phyloP scores from a whole-genome alignment of 305 asterid species.

The Fraxinus platypoda region DNA sequence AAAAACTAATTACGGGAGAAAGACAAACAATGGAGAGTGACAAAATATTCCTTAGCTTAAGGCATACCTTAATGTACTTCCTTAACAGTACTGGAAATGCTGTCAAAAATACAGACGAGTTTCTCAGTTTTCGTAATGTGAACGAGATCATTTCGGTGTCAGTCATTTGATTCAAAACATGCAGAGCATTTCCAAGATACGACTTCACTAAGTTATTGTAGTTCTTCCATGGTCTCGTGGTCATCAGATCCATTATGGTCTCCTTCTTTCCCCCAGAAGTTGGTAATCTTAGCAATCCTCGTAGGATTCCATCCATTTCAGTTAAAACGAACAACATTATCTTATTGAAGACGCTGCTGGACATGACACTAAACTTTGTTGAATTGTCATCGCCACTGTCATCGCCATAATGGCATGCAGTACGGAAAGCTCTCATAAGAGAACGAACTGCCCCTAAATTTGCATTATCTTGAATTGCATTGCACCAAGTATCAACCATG shows the following conservation, averaged over 20 bases:
- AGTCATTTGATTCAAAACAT: slow-evolving; percentile 87
- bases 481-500: slow-evolving; percentile 84
- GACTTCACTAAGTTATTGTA: slow-evolving; percentile 81
- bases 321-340: slow-evolving; percentile 79
- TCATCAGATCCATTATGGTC: slow-evolving; percentile 54
- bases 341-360: slow-evolving; percentile 81
- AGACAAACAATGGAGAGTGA: slow-evolving; percentile 13
- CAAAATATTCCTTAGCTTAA: background rate
- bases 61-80: slow-evolving; percentile 78
- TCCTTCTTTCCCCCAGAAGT: slow-evolving; percentile 69
- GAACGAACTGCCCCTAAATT: slow-evolving; percentile 71
- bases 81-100: slow-evolving; percentile 86
- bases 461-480: slow-evolving; percentile 48
- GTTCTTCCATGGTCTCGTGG: slow-evolving; percentile 72
- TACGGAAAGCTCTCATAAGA: slow-evolving; percentile 72
- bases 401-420: slow-evolving; percentile 94
- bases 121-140: slow-evolving; percentile 62
- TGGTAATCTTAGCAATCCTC: slow-evolving; percentile 63
- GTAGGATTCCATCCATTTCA: slow-evolving; percentile 89
- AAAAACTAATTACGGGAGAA: background rate
- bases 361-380: slow-evolving; percentile 64
- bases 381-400: slow-evolving; percentile 65
- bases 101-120: slow-evolving; percentile 70
- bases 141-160: slow-evolving; percentile 85
- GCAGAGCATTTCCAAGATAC: slow-evolving; percentile 86